Conservation (phyloP, 2,329 filamentous ascomycete genomes). For the Fusarium papillatum region DNA sequence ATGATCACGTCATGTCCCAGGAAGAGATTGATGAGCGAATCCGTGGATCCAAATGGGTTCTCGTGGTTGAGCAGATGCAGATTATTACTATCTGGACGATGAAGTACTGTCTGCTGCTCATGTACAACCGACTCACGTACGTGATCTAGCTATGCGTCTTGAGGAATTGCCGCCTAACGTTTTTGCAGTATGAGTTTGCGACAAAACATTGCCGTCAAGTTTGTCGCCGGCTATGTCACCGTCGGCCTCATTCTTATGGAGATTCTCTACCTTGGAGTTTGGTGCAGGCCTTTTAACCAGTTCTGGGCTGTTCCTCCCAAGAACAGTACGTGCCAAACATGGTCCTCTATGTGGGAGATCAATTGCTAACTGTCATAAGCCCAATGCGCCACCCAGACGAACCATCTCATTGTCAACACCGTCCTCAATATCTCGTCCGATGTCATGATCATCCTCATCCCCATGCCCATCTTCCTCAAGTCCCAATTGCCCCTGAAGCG, state of each 20-base stretch:
- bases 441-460: slow-evolving; percentile 69
- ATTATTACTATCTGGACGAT: slow-evolving; percentile 69
- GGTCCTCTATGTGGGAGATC: neutral
- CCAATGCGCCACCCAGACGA: slow-evolving; percentile 69
- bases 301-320: slow-evolving; percentile 70
- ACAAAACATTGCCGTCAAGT: slow-evolving; percentile 62
- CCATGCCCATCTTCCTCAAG: slow-evolving; percentile 65
- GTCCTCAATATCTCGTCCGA: slow-evolving; percentile 73
- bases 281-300: slow-evolving; percentile 67
- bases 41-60: slow-evolving; percentile 72
- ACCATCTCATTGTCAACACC: slow-evolving; percentile 71
- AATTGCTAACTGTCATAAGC: slow-evolving; percentile 48
- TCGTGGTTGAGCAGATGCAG: slow-evolving; percentile 74
- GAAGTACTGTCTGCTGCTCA: slow-evolving; percentile 69
- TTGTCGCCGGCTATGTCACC: slow-evolving; percentile 61
- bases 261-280: slow-evolving; percentile 62
- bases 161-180: slow-evolving; percentile 20
- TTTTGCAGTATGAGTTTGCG: slow-evolving; percentile 56
- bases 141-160: slow-evolving; percentile 30
- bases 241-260: slow-evolving; percentile 64
- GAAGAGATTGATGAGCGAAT: slow-evolving; percentile 54
- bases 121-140: slow-evolving; percentile 68
- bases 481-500: slow-evolving; percentile 64
- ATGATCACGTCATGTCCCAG: slow-evolving; percentile 60
- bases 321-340: slow-evolving; percentile 53